Evolutionary conservation across 352 stramenopile genomes (phyloP).

Genomic region (Phytophthora uliginosa): DNA sequence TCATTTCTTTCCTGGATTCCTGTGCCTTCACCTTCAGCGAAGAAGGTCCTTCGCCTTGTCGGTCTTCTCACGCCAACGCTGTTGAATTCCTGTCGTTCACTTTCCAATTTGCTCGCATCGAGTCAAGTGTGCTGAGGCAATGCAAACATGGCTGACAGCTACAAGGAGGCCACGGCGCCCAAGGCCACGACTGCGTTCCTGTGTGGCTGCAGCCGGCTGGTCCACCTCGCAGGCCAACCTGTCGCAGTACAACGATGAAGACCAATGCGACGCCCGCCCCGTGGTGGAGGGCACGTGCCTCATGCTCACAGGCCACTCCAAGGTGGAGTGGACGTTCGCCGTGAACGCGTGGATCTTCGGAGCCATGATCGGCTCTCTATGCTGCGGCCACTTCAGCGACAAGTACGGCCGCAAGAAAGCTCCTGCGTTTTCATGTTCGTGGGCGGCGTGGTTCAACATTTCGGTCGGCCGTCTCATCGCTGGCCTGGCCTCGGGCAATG

Average conservation of each 20-base stretch:
- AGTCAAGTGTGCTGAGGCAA: neutral
- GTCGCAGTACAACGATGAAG: conserved; percentile 16
- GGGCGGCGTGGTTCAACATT: conserved; percentile 35
- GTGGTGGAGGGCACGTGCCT: conserved; percentile 20
- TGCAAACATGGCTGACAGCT: neutral
- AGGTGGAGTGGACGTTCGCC: conserved; percentile 25
- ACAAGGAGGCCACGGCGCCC: neutral
- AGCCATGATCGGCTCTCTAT: conserved; percentile 32
- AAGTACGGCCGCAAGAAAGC: conserved; percentile 27
- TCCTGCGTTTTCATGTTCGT: conserved; percentile 51
- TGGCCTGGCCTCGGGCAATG: conserved; percentile 43
- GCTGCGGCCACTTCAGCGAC: conserved; percentile 34
- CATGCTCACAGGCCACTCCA: conserved; percentile 23
- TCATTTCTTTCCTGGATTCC: conserved; percentile 1
- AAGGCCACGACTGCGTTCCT: conserved; percentile 2
- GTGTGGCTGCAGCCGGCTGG: conserved; percentile 21
- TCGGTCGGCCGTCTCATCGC: conserved; percentile 37
- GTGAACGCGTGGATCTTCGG: conserved; percentile 39
- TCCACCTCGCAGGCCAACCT: conserved; percentile 21
- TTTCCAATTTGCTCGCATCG: neutral
- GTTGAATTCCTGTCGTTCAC: neutral
- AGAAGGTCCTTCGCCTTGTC: neutral
- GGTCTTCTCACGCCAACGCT: neutral
- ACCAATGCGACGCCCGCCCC: conserved; percentile 20
- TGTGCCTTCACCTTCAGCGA: neutral